Evolutionary conservation across 1,284 basidiomycete species (phyloP).

Genomic region (Veloporphyrellus conicus): DNA sequence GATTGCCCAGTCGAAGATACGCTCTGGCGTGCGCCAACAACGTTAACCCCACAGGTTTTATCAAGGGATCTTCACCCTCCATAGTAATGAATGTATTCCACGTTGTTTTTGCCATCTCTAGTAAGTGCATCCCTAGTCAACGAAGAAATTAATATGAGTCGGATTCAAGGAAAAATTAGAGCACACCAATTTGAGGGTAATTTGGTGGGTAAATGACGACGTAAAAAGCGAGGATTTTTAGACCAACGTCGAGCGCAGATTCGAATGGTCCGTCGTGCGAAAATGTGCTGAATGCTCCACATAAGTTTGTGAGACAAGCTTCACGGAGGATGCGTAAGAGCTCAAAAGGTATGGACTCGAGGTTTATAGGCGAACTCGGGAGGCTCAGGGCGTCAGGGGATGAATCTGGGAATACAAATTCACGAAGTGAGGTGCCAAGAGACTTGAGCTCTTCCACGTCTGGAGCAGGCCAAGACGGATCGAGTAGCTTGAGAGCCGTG

Average conservation of each 20-base stretch:
- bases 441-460: slow-evolving; percentile 15
- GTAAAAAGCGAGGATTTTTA: slow-evolving; percentile 60
- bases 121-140: slow-evolving; percentile 61
- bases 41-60: background rate
- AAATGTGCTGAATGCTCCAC: slow-evolving; percentile 58
- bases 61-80: slow-evolving; percentile 4
- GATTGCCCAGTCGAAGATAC: slow-evolving; percentile 43
- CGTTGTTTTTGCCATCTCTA: slow-evolving; percentile 67
- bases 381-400: slow-evolving; percentile 15
- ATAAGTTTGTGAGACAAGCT: slow-evolving; percentile 53
- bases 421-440: slow-evolving; percentile 37
- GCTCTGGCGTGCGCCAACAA: slow-evolving; percentile 24
- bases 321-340: slow-evolving; percentile 50
- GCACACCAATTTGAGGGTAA: slow-evolving; percentile 73
- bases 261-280: slow-evolving; percentile 61
- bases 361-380: slow-evolving; percentile 23
- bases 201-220: slow-evolving; percentile 61
- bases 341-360: slow-evolving; percentile 38
- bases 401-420: slow-evolving; percentile 36
- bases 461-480: slow-evolving; percentile 22
- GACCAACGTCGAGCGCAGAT: slow-evolving; percentile 51
- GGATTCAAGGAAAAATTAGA: background rate
- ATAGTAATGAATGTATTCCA: slow-evolving; percentile 55
- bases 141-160: background rate
- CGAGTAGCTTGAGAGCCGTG: slow-evolving; percentile 37